Percentiles rank a stretch among this genome's conserved stretches.
These are phyloP conservation scores for Rhododendron ferrugineum DNA, from an alignment of 148 eudicot genomes.

Conservation along the genomic window DNA sequence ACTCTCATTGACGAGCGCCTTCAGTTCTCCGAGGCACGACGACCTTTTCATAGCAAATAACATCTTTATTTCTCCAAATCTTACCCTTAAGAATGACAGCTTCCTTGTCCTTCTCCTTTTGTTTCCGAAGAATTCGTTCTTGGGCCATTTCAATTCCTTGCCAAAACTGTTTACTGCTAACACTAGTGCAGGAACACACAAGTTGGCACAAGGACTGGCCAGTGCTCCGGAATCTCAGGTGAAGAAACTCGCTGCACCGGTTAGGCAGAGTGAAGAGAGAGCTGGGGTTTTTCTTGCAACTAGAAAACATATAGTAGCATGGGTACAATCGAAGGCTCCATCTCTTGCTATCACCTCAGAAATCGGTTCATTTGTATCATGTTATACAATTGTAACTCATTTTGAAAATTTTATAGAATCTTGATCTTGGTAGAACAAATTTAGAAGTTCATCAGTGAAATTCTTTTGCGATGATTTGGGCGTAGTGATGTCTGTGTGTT, in stretches of 20 bases:
- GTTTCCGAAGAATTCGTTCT: too few species aligned
- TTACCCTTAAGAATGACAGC: too few species aligned
- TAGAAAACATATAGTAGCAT: constrained; percentile 62
- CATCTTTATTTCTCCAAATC: too few species aligned
- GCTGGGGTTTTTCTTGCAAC: constrained; percentile 72
- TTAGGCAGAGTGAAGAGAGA: constrained; percentile 59
- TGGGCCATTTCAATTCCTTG: constrained; percentile 10
- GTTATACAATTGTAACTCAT: background rate
- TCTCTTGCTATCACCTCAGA: constrained; percentile 29
- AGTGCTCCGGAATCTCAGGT: constrained; percentile 71
- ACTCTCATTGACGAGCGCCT: too few species aligned
- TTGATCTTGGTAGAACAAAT: background rate
- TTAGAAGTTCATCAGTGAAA: background rate
- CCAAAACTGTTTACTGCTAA: constrained; percentile 66
- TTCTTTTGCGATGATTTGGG: background rate
- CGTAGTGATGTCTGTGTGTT: too few species aligned
- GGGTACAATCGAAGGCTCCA: constrained; percentile 52
- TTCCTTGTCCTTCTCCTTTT: too few species aligned
- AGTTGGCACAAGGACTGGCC: constrained; percentile 72
- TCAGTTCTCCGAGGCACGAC: too few species aligned
- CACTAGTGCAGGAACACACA: constrained; percentile 90
- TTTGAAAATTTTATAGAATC: background rate
- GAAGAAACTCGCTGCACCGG: constrained; percentile 60
- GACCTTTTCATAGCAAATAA: too few species aligned
- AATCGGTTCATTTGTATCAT: background rate